Evolutionary conservation across 228 moss, liverwort and hornwort genomes (phyloP), one percentile per base, ranked within the genome.

Genomic region (Sphagnum fallax): DNA sequence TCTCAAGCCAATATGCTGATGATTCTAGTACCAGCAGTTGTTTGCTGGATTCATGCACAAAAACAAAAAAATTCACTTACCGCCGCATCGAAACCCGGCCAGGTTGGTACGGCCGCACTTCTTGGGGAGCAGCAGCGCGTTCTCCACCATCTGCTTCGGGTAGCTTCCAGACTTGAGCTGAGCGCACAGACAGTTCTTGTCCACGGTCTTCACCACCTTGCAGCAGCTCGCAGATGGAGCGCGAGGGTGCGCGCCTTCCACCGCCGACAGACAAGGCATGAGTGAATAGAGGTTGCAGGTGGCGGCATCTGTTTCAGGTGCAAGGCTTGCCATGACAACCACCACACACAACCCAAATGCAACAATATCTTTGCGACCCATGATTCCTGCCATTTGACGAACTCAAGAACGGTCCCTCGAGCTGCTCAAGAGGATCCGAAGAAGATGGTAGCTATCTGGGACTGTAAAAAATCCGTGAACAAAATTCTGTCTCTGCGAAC

Each of bases 61-160:
- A 1, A 32, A 32, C 32, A n/a, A 32, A 1, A 32, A 32, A 32
- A 1, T 32, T 32, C 32, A 55, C 53, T 55, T 16, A 62, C 62
- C 11, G 6, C 62, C 62, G 62, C 62, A 62, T 62, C 62, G 32
- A 32, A 62, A 62, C 0, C 62, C 62, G 6, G 62, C 62, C 1
- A 62, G 62, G 62, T 62, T 32, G 15, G 10, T 10, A 6, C 62
- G 62, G 7, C 16, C 7, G 62, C 62, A 62, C 15, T 62, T 62
- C 62, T 62, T 62, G 62, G 62, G 62, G 18, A 62, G 62, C 62
- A 10, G 10, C 62, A 62, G 14, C 11, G 62, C 62, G 15, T 62
- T 62, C 11, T 62, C 2, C 11, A 62, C 15, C 62, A 62, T 62
- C 14, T 62, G 62, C 11, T 7, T n/a, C 7, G 62, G 62, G 62